Percentiles rank a stretch among this genome's conserved stretches.
Evolutionary conservation across 176 grass and related monocot species (phyloP).

Genomic region (Puya raimondii): DNA sequence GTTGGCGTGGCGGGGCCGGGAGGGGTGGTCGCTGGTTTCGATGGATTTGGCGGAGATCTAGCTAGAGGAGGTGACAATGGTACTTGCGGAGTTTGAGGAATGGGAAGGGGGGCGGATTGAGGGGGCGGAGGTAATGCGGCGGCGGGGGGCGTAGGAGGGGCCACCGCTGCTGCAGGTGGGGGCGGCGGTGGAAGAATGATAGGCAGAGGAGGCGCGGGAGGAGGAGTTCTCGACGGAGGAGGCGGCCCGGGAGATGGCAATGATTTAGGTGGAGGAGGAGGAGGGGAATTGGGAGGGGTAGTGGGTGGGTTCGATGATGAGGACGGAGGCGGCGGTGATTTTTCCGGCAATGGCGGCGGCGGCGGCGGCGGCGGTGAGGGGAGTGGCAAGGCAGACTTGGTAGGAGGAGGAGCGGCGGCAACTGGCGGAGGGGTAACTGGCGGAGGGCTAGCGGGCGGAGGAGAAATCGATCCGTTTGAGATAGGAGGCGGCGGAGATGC

Average conservation of each 20-base stretch:
- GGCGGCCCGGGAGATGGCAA: too few relatives aligned
- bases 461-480: too few relatives aligned
- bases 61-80: not conserved
- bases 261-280: not conserved
- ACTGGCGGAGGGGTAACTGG: not conserved
- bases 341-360: not conserved
- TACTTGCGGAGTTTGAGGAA: not conserved
- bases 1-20: not conserved
- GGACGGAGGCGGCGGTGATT: not conserved
- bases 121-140: constrained; percentile 5
- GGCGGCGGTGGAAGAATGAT: not conserved
- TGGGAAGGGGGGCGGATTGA: not conserved
- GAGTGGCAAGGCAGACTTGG: not conserved
- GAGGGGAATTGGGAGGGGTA: not conserved
- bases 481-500: not conserved
- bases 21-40: not conserved
- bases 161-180: not conserved
- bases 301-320: not conserved
- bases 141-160: not conserved
- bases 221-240: not conserved
- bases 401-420: not conserved
- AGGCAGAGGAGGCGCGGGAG: not conserved
- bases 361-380: not conserved
- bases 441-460: not conserved
- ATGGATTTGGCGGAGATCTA: not conserved